Conservation (phyloP, 345 rosid genomes). For the Arabis alpina region DNA sequence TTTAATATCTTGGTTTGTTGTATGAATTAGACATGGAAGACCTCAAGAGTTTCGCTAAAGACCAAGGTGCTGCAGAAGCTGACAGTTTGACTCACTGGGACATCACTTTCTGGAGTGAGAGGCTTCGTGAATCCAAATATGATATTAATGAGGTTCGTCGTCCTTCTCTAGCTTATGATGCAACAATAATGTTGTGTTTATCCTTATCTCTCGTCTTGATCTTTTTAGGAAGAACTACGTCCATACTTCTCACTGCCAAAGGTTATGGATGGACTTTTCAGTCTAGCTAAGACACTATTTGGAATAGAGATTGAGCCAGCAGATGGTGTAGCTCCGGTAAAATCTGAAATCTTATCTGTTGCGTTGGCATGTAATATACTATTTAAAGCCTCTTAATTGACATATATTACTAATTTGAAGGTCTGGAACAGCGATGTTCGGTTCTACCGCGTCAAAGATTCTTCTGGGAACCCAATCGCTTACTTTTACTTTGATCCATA, state of each 20-base stretch:
- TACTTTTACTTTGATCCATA: conserved; percentile 95
- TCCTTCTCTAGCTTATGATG: conserved; percentile 11
- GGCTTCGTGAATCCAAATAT: conserved; percentile 93
- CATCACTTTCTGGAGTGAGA: conserved; percentile 86
- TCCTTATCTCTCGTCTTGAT: conserved; percentile 21
- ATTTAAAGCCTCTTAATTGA: conserved; percentile 36
- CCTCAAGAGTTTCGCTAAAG: conserved; percentile 69
- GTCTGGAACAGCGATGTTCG: conserved; percentile 86
- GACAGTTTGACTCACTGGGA: conserved; percentile 82
- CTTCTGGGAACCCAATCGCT: conserved; percentile 75
- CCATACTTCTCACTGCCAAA: conserved; percentile 90
- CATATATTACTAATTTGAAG: conserved; percentile 51
- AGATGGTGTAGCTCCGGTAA: conserved; percentile 90
- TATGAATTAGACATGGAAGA: conserved; percentile 72
- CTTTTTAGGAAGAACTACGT: conserved; percentile 76
- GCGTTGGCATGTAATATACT: conserved; percentile 22
- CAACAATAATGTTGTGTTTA: background rate
- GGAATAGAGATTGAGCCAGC: conserved; percentile 76
- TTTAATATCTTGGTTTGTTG: background rate
- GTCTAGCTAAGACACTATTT: conserved; percentile 72
- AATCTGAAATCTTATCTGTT: conserved; percentile 33
- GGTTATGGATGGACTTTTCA: conserved; percentile 89
- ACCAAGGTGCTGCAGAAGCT: conserved; percentile 79
- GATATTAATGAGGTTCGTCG: conserved; percentile 78
- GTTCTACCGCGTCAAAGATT: conserved; percentile 76